Conservation (phyloP, 768 basidiomycete species). For the Lactarius vividus region DNA sequence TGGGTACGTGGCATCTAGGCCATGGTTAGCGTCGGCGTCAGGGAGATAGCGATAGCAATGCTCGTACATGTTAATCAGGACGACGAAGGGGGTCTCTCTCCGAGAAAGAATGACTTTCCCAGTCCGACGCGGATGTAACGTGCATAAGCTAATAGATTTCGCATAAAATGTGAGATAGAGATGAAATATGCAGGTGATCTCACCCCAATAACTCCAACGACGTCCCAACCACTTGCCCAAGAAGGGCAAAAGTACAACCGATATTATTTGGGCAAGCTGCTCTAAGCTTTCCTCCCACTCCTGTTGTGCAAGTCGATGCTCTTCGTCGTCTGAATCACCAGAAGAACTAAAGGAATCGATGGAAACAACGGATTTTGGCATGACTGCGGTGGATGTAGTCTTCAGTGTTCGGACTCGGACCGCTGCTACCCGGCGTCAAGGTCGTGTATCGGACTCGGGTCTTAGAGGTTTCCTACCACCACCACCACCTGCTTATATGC, state of each 20-base stretch:
- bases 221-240: slow-evolving; percentile 88
- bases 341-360: slow-evolving; percentile 53
- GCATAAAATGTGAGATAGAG: neutral
- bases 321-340: slow-evolving; percentile 59
- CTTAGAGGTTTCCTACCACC: slow-evolving; percentile 15
- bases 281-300: slow-evolving; percentile 92
- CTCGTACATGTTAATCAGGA: slow-evolving; percentile 2
- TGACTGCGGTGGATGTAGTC: slow-evolving; percentile 30
- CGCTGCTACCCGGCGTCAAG: slow-evolving; percentile 4
- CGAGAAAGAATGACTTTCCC: slow-evolving; percentile 62
- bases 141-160: slow-evolving; percentile 52
- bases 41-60: slow-evolving; percentile 8
- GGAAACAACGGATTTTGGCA: slow-evolving; percentile 63
- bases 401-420: slow-evolving; percentile 9
- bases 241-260: slow-evolving; percentile 79
- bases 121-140: slow-evolving; percentile 67
- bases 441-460: neutral
- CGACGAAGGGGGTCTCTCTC: slow-evolving; percentile 31
- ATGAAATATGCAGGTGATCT: slow-evolving; percentile 32
- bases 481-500: slow-evolving; percentile 39
- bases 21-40: slow-evolving; percentile 2
- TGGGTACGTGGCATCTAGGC: slow-evolving; percentile 18
- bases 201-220: slow-evolving; percentile 84
- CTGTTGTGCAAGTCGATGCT: slow-evolving; percentile 72
- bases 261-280: slow-evolving; percentile 78